phyloP scores from a whole-genome alignment of 2,329 filamentous ascomycete species.

The Fusarium sp. region DNA sequence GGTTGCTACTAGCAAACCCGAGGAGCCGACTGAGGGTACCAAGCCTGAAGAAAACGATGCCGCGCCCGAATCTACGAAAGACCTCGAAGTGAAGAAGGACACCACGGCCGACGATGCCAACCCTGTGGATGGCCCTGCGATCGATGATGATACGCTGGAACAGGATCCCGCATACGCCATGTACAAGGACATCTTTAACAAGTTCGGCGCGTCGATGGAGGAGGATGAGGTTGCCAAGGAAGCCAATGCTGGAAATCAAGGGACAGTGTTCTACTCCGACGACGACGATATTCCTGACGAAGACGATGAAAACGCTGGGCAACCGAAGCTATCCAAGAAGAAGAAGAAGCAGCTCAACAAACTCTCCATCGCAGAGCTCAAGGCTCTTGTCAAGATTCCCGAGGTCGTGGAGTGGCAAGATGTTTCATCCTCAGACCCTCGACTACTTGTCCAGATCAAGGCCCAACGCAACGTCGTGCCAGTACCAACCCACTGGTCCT shows the following conservation, averaged over 20 bases:
- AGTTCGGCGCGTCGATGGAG: constrained; percentile 75
- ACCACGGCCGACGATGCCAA: constrained; percentile 49
- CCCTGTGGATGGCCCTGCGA: constrained; percentile 61
- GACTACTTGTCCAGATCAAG: constrained; percentile 92
- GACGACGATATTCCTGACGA: constrained; percentile 89
- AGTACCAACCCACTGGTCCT: constrained; percentile 91
- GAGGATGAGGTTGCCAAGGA: constrained; percentile 74
- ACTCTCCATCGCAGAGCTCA: constrained; percentile 93
- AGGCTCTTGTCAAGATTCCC: constrained; percentile 88
- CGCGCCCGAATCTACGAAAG: constrained; percentile 51
- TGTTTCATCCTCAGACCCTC: constrained; percentile 88
- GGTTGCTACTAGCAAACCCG: constrained; percentile 29
- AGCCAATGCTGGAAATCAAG: constrained; percentile 77
- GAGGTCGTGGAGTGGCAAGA: constrained; percentile 99
- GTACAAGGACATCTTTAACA: constrained; percentile 84
- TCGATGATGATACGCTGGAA: constrained; percentile 67
- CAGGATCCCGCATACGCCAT: constrained; percentile 84
- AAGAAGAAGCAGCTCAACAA: constrained; percentile 92
- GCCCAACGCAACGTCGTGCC: constrained; percentile 94
- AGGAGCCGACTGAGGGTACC: constrained; percentile 34
- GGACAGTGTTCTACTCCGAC: constrained; percentile 84
- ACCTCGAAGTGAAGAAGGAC: constrained; percentile 58
- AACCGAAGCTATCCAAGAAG: constrained; percentile 88
- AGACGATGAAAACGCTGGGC: constrained; percentile 74
- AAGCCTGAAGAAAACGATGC: constrained; percentile 46